A percentile compares a stretch with the other conserved stretches of the same genome.
Evolutionary conservation across 257 asterid genomes (phyloP).

Genomic region (Solanum medicagineum): DNA sequence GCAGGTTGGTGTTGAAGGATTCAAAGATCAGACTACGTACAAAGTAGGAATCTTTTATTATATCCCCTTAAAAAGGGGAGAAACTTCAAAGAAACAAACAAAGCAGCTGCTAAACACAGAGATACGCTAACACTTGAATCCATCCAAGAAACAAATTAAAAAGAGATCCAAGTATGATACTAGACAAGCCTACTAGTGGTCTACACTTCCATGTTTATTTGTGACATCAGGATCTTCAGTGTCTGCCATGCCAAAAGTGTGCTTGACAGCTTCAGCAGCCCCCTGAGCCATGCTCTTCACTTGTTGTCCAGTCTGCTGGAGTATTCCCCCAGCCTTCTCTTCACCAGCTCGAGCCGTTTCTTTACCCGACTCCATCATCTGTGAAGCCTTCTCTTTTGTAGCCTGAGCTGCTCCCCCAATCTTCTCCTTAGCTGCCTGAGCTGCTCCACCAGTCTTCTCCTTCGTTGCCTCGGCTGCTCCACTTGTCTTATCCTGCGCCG

Average conservation of each 20-base stretch:
- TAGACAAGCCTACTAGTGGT: neutral
- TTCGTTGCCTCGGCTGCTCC: conserved; percentile 4
- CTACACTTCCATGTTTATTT: neutral
- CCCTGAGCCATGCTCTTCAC: conserved; percentile 45
- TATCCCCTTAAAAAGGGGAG: neutral
- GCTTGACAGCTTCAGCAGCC: conserved; percentile 61
- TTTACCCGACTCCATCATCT: conserved; percentile 40
- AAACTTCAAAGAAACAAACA: neutral
- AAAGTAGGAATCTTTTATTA: neutral
- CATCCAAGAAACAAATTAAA: neutral
- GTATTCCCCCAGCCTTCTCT: conserved; percentile 54
- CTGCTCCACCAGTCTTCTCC: conserved; percentile 5
- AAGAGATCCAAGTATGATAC: neutral
- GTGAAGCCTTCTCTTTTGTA: conserved; percentile 53
- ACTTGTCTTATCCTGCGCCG: neutral
- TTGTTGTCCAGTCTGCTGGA: conserved; percentile 35
- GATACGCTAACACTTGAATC: neutral
- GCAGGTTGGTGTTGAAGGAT: no score
- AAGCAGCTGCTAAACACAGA: neutral
- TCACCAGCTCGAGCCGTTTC: conserved; percentile 61
- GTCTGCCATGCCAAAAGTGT: conserved; percentile 35
- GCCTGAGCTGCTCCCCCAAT: conserved; percentile 38
- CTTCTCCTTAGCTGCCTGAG: conserved; percentile 31
- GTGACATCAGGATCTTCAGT: neutral
- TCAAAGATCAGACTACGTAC: neutral